Evolutionary conservation across 805 yeast species (phyloP), one percentile per base, ranked within the genome.

Genomic region (Ogataea populi-albae): DNA sequence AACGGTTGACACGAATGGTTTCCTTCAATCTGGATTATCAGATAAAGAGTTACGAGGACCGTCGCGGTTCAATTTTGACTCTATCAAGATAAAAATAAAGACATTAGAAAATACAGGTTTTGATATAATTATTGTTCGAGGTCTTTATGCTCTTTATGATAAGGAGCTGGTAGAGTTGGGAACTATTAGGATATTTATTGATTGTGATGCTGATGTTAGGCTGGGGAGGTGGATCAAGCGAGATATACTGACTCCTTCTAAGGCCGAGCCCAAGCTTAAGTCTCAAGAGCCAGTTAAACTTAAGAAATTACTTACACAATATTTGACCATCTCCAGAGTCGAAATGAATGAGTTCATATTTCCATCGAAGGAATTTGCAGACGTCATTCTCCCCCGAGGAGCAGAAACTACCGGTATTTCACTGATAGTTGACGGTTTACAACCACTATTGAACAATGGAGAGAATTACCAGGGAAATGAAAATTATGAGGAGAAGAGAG

Each of bases 171-270:
- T 84, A 23, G 64, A 64, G 8, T 42, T 71, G 51, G 79, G 89
- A 0, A 67, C 76, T 1, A 65, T 88, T 45, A 81, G 77, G 52
- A 76, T 89, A 2, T 89, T 81, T 49, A 69, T 89, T 11, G 93
- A 86, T 46, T 74, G 87, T 43, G 97, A 89, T 59, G 78, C 91
- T 1, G 98, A 89, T 57, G 77, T 83, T 4, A 64, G 96, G 36
- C 64, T 89, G 26, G 79, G 86, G n/a, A 73, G 95, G 45, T 77
- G 93, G 83, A 81, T 86, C 30, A 64, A 68, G 36, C 45, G 62
- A 30, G 65, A 58, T 21, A 45, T 61, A 11, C 19, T 47, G 12
- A 22, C 24, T 17, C 44, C 45, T 7, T 26, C 35, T 7, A 23
- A 17, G 21, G 11, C 17, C 2, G 21, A 41, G 11, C 30, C 38